A percentile compares a stretch with the other conserved stretches of the same genome.
Conservation (phyloP, 2,329 filamentous ascomycete species). For the Seiridium unicorne region DNA sequence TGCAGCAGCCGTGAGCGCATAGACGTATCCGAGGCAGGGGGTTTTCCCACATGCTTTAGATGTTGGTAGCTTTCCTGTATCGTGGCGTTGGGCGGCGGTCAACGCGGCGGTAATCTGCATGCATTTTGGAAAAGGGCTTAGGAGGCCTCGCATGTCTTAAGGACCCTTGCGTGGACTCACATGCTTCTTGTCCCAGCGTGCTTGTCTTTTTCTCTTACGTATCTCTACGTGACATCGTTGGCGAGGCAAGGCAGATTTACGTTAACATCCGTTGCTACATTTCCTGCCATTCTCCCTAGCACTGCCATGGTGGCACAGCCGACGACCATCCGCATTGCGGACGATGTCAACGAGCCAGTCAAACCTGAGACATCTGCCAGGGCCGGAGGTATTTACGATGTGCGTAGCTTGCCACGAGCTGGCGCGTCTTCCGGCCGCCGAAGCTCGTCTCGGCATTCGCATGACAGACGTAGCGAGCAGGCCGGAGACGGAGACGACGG, state of each 20-base stretch:
- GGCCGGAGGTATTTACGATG: conserved; percentile 28
- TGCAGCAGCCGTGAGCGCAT: neutral
- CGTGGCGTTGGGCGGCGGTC: neutral
- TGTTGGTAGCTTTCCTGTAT: neutral
- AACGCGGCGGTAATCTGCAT: neutral
- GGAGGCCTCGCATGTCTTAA: neutral
- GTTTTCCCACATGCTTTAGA: neutral
- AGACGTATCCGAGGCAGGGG: neutral
- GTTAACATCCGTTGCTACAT: neutral
- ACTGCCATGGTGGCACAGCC: conserved; percentile 17
- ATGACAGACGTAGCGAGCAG: conserved; percentile 19
- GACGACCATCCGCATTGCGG: conserved; percentile 25
- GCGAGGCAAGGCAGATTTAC: neutral
- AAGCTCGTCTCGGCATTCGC: conserved; percentile 20
- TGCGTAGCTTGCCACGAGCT: conserved; percentile 17
- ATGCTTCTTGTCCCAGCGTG: neutral
- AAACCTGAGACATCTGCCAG: conserved; percentile 17
- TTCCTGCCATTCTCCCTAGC: neutral
- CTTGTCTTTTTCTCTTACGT: neutral
- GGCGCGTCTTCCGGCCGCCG: conserved; percentile 17
- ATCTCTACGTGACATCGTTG: neutral
- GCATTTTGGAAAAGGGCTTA: neutral
- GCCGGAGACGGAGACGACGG: conserved; percentile 28
- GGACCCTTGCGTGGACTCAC: neutral
- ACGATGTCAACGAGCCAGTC: conserved; percentile 18